A percentile compares a stretch with the other conserved stretches of the same genome.
phyloP scores from a whole-genome alignment of 139 green algal species.

The Klebsormidium nitens region DNA sequence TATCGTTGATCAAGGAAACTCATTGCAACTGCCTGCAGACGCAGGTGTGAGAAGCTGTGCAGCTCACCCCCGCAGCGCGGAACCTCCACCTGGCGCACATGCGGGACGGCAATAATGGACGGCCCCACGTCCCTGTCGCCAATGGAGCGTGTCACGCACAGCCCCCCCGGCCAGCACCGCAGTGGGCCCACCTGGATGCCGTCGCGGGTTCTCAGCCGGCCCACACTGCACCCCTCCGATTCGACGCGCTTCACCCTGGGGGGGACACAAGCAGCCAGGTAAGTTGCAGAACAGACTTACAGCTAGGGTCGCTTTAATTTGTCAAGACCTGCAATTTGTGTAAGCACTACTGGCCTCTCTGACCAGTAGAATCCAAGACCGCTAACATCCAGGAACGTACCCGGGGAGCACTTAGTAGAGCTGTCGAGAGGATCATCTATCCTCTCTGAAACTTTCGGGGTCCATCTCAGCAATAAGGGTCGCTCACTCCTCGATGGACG shows the following conservation, averaged over 20 bases:
- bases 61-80: neutral
- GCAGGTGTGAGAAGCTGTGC: neutral
- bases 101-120: constrained; percentile 67
- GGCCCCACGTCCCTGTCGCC: constrained; percentile 81
- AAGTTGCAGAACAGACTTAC: too few relatives aligned
- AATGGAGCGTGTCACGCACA: constrained; percentile 76
- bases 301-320: too few relatives aligned
- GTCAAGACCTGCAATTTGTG: too few relatives aligned
- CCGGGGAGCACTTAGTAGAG: too few relatives aligned
- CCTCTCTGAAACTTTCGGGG: too few relatives aligned
- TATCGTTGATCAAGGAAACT: neutral
- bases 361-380: too few relatives aligned
- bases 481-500: constrained; percentile 24
- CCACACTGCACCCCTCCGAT: neutral
- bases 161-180: constrained; percentile 81
- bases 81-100: constrained; percentile 70
- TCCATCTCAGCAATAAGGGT: too few relatives aligned
- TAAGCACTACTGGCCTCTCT: too few relatives aligned
- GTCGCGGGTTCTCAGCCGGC: neutral
- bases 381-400: too few relatives aligned
- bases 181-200: constrained; percentile 66
- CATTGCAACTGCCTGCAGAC: neutral
- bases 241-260: neutral
- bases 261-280: too few relatives aligned
- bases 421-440: too few relatives aligned